A percentile compares a stretch with the other conserved stretches of the same genome.
phyloP scores from a whole-genome alignment of 345 rosid genomes.

The Sisymbrium irio region DNA sequence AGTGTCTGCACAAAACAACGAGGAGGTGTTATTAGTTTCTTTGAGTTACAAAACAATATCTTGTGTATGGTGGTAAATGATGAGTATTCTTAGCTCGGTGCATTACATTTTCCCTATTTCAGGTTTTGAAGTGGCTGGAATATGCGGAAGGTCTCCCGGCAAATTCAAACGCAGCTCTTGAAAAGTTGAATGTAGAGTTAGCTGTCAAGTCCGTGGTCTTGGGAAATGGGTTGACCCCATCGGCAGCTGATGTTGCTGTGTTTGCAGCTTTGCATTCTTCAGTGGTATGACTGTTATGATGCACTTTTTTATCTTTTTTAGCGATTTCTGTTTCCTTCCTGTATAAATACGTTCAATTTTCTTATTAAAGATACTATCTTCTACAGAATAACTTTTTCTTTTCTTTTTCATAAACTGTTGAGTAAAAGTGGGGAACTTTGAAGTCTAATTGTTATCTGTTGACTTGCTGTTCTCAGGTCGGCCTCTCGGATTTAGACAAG shows the following conservation, averaged over 20 bases:
- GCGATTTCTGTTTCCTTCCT: not conserved
- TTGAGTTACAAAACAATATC: not conserved
- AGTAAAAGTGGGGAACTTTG: not conserved
- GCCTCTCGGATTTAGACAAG: slow-evolving; percentile 47
- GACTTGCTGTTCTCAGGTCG: slow-evolving; percentile 44
- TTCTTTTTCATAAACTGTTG: not conserved
- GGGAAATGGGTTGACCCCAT: slow-evolving; percentile 73
- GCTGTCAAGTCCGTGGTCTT: slow-evolving; percentile 58
- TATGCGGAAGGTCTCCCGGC: slow-evolving; percentile 58
- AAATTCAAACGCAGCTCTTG: slow-evolving; percentile 46
- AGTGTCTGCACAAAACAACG: slow-evolving; percentile 27
- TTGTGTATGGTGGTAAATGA: not conserved
- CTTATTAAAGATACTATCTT: not conserved
- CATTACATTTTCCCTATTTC: not conserved
- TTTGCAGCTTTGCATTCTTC: slow-evolving; percentile 65
- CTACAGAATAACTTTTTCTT: not conserved
- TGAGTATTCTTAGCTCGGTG: not conserved
- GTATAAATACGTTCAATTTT: not conserved
- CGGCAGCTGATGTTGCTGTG: slow-evolving; percentile 72
- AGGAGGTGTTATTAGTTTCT: slow-evolving; percentile 45
- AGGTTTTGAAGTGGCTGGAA: slow-evolving; percentile 76
- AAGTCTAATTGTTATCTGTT: slow-evolving; percentile 9
- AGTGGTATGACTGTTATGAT: slow-evolving; percentile 42
- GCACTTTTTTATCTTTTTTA: not conserved
- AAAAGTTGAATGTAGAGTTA: slow-evolving; percentile 57